Evolutionary conservation across 768 basidiomycete genomes (phyloP).

Genomic region (Hygrocybe punicea): DNA sequence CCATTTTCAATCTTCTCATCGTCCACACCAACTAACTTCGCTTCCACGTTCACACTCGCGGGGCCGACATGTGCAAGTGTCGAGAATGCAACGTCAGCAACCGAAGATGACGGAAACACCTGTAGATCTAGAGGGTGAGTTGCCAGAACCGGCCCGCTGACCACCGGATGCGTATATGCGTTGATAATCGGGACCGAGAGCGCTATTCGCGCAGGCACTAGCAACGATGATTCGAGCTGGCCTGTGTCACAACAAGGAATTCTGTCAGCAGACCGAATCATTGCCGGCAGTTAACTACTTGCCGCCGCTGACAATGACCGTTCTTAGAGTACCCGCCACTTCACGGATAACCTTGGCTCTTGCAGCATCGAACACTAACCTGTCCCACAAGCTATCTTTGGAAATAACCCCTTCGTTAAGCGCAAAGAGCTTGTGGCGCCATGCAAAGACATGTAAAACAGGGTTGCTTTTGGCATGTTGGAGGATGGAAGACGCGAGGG

Average conservation of each 20-base stretch:
- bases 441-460: constrained; percentile 59
- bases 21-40: constrained; percentile 66
- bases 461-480: constrained; percentile 52
- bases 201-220: constrained; percentile 67
- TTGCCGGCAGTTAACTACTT: too few relatives aligned
- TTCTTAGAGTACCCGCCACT: constrained; percentile 58
- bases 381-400: constrained; percentile 83
- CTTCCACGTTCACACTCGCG: constrained; percentile 82
- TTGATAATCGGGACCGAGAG: constrained; percentile 76
- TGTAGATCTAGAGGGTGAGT: constrained; percentile 86
- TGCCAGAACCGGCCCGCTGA: constrained; percentile 75
- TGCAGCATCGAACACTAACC: constrained; percentile 67
- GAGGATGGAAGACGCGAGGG: constrained; percentile 52
- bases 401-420: constrained; percentile 71
- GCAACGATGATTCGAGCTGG: constrained; percentile 42
- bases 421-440: constrained; percentile 72
- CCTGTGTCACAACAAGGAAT: constrained; percentile 35
- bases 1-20: constrained; percentile 65
- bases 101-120: constrained; percentile 45
- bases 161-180: constrained; percentile 55
- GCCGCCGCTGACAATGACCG: constrained; percentile 74
- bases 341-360: constrained; percentile 59
- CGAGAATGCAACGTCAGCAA: constrained; percentile 30
- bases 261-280: too few relatives aligned
- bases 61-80: constrained; percentile 59